Percentiles rank a stretch among this genome's conserved stretches.
Evolutionary conservation across 352 stramenopile species (phyloP).

Genomic region (Globisporangium acanthophoron): DNA sequence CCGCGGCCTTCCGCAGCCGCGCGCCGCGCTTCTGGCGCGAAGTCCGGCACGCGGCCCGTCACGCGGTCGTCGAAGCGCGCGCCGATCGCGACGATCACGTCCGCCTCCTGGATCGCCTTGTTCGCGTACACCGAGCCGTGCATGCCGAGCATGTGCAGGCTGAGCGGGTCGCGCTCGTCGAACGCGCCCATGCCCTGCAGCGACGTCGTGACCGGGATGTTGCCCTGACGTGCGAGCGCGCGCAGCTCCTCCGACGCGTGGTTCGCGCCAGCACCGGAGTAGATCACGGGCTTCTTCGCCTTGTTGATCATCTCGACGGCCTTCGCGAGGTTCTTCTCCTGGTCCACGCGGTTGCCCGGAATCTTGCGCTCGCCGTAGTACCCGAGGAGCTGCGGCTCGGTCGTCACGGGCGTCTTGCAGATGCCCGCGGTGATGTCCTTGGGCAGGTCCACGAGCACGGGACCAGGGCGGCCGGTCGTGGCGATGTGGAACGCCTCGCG

Average conservation of each 20-base stretch:
- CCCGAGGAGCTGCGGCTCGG: slow-evolving; percentile 70
- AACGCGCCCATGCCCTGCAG: slow-evolving; percentile 93
- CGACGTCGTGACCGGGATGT: slow-evolving; percentile 95
- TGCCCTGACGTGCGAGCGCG: slow-evolving; percentile 87
- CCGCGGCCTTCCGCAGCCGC: slow-evolving; percentile 88
- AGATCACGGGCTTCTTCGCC: slow-evolving; percentile 94
- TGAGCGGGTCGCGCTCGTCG: slow-evolving; percentile 91
- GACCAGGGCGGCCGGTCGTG: slow-evolving; percentile 89
- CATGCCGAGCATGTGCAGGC: slow-evolving; percentile 97
- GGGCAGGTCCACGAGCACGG: slow-evolving; percentile 93
- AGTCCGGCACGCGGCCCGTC: slow-evolving; percentile 90
- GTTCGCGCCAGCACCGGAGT: slow-evolving; percentile 90
- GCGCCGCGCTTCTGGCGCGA: slow-evolving; percentile 89
- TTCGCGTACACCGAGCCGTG: slow-evolving; percentile 96
- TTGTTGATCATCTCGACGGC: slow-evolving; percentile 89
- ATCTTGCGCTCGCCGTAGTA: slow-evolving; percentile 87
- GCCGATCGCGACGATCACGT: slow-evolving; percentile 92
- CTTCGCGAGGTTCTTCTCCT: slow-evolving; percentile 65
- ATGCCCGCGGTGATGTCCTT: slow-evolving; percentile 92
- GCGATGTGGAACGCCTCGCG: slow-evolving; percentile 96
- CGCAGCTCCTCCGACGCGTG: slow-evolving; percentile 87
- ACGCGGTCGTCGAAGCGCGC: slow-evolving; percentile 96
- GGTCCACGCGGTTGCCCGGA: slow-evolving; percentile 72
- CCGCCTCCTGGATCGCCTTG: slow-evolving; percentile 93
- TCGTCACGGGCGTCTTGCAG: slow-evolving; percentile 65